These are phyloP conservation scores for Hanseniaspora occidentalis DNA, from an alignment of 805 yeast species.

Conservation along the genomic window DNA sequence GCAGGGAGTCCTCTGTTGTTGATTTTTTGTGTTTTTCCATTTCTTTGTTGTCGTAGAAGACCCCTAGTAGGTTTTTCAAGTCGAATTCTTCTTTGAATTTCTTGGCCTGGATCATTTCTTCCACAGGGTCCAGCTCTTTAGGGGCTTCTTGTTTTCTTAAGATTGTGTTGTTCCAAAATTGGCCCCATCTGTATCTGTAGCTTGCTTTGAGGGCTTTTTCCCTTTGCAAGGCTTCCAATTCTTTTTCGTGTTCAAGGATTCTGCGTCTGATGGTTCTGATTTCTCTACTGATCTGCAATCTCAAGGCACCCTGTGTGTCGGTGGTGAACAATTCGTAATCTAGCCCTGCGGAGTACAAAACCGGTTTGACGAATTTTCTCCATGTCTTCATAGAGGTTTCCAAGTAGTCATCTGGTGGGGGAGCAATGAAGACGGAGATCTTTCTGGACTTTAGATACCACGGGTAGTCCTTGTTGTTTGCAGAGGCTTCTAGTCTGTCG, in stretches of 20 bases:
- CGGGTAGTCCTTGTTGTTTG: not conserved
- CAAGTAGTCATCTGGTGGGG: slow-evolving; percentile 91
- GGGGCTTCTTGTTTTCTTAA: not conserved
- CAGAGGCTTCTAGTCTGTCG: slow-evolving; percentile 8
- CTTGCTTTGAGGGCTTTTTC: slow-evolving; percentile 12
- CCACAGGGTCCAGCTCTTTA: slow-evolving; percentile 12
- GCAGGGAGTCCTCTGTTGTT: slow-evolving; percentile 27
- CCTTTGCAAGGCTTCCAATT: slow-evolving; percentile 10
- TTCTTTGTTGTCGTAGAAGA: slow-evolving; percentile 29
- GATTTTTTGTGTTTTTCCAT: slow-evolving; percentile 17
- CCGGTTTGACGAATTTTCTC: slow-evolving; percentile 73
- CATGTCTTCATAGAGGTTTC: slow-evolving; percentile 64
- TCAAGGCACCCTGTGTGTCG: slow-evolving; percentile 78
- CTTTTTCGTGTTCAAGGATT: slow-evolving; percentile 20
- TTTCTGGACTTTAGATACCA: slow-evolving; percentile 50
- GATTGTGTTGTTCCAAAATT: not conserved
- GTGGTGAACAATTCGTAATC: slow-evolving; percentile 73
- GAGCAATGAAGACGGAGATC: slow-evolving; percentile 74
- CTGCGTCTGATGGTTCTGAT: slow-evolving; percentile 57
- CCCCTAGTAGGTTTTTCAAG: slow-evolving; percentile 42
- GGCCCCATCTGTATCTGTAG: slow-evolving; percentile 3
- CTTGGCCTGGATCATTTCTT: slow-evolving; percentile 10
- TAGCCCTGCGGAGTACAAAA: slow-evolving; percentile 69
- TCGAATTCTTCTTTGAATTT: slow-evolving; percentile 27
- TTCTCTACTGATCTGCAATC: slow-evolving; percentile 69